phyloP scores from a whole-genome alignment of 495 filamentous ascomycete genomes.

The Penicillium mononematosum region DNA sequence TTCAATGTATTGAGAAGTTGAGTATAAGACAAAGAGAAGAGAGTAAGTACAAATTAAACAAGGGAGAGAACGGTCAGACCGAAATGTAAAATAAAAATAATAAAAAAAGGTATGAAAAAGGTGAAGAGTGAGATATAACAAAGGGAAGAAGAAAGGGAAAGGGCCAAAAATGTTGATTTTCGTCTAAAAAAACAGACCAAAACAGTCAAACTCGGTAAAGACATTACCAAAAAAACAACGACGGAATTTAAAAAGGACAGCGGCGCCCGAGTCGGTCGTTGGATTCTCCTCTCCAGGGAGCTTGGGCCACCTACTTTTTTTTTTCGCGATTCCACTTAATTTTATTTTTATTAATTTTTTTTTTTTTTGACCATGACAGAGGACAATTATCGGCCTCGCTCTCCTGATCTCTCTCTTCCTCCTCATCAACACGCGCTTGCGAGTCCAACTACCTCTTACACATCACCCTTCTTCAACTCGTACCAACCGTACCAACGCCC shows the following conservation, averaged over 20 bases:
- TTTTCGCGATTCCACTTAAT: constrained; percentile 11
- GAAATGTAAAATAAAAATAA: neutral
- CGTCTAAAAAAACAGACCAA: constrained; percentile 12
- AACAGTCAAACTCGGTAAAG: constrained; percentile 14
- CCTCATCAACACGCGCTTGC: constrained; percentile 32
- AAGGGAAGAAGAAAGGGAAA: constrained; percentile 12
- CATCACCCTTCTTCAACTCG: constrained; percentile 39
- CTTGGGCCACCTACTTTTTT: constrained; percentile 20
- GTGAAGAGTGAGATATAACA: constrained; percentile 2
- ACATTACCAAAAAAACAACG: constrained; percentile 19
- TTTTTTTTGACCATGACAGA: constrained; percentile 25
- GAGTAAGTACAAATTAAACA: neutral
- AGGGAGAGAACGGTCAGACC: neutral
- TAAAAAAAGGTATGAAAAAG: neutral
- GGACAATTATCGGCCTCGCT: constrained; percentile 33
- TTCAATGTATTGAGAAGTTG: neutral
- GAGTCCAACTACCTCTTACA: constrained; percentile 44
- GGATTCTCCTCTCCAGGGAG: constrained; percentile 14
- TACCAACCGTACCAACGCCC: constrained; percentile 29
- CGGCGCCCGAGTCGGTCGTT: constrained; percentile 18
- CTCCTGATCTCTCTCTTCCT: constrained; percentile 30
- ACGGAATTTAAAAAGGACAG: constrained; percentile 36
- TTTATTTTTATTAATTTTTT: neutral
- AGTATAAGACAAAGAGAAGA: constrained; percentile 9
- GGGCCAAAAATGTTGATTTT: constrained; percentile 20